Evolutionary conservation across 495 filamentous ascomycete genomes (phyloP), one percentile per base, ranked within the genome.

Genomic region (Daldinia decipiens): DNA sequence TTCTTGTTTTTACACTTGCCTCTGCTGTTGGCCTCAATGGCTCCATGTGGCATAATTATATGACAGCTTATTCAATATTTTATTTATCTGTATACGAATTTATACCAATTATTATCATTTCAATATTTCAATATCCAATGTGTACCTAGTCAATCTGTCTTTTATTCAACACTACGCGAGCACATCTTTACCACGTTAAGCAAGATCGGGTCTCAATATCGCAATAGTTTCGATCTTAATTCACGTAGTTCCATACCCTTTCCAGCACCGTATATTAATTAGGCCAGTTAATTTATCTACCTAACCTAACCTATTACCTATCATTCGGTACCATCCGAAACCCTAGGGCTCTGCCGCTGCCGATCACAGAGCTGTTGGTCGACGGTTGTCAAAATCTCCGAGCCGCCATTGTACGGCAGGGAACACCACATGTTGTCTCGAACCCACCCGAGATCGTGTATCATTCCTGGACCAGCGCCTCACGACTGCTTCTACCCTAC

Each of bases 381-480:
- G 29, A 50, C 31, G 24, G 63, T 62, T 59, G 15, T 53, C 56
- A 19, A 64, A 52, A 63, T 61, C 70, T 62, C 70, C 70, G 70
- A 53, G 61, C 52, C 56, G 61, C 67, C 65, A 68, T 67, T 56
- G 29, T 61, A 57, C 51, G 50, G 54, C 55, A 65, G 50, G 50
- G 24, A 31, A 45, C 19, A 60, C 47, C 54, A 50, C 45, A 38
- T 31, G 55, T 60, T 47, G 43, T 45, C 8, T 47, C 21, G 43
- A 47, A 13, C 9, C 43, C 43, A 47, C 19, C 9, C 19, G 43
- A 57, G 61, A 70, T 64, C 12, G 45, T 54, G 60, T 50, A 64
- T 29, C 40, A 56, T 55, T 65, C 26, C 26, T 32, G 9, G 36
- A 29, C 50, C 50, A 52, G 50, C 50, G 21, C 26, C 26, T 29